Evolutionary conservation across 768 basidiomycete species (phyloP).

Genomic region (Phanerochaete sordida): DNA sequence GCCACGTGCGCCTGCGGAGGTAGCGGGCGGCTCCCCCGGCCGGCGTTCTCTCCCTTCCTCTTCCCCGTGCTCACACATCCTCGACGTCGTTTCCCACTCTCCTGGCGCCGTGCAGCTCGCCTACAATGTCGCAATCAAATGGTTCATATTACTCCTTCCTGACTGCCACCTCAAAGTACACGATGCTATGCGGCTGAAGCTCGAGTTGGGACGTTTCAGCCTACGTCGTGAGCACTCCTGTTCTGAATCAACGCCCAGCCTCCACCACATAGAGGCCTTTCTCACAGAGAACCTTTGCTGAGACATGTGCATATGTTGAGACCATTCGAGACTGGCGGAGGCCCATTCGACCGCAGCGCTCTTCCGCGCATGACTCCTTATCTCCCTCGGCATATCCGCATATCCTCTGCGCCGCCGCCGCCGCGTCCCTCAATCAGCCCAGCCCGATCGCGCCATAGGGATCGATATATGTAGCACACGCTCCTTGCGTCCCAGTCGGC

Average conservation of each 20-base stretch:
- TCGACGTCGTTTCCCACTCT: too few species aligned
- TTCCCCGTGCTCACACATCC: not conserved
- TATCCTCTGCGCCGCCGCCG: not conserved
- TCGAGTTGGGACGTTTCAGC: too few species aligned
- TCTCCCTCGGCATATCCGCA: slow-evolving; percentile 3
- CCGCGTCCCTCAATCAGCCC: not conserved
- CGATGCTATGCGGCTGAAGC: too few species aligned
- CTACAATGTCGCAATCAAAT: too few species aligned
- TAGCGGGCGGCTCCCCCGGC: slow-evolving; percentile 7
- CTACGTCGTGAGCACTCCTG: too few species aligned
- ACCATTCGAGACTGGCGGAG: slow-evolving; percentile 1
- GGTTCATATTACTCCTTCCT: too few species aligned
- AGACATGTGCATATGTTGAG: not conserved
- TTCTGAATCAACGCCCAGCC: too few species aligned
- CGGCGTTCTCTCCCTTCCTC: not conserved
- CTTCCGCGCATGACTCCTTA: not conserved
- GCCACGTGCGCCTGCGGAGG: slow-evolving; percentile 10
- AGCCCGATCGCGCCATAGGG: not conserved
- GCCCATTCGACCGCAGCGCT: not conserved
- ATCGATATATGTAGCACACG: slow-evolving; percentile 1
- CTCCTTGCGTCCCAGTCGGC: not conserved
- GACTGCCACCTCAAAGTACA: too few species aligned
- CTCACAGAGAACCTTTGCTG: not conserved
- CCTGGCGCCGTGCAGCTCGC: too few species aligned
- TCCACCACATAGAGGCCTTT: too few species aligned